These are phyloP conservation scores for Phytophthora multivora DNA, from an alignment of 352 stramenopile species.

Conservation along the genomic window DNA sequence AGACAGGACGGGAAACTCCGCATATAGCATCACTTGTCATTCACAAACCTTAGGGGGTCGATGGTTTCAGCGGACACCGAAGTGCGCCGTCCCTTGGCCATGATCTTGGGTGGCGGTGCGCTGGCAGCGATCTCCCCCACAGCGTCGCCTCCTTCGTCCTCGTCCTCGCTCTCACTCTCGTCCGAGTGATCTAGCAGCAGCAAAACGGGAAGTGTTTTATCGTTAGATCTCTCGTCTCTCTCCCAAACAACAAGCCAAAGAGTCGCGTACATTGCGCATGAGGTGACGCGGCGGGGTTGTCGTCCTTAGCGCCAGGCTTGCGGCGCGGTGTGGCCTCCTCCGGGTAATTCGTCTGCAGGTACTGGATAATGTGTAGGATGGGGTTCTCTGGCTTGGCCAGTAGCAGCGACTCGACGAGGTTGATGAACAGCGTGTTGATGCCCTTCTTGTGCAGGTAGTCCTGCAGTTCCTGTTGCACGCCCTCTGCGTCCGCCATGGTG, in stretches of 20 bases:
- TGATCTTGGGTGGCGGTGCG: constrained; percentile 54
- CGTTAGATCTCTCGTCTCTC: constrained; percentile 2
- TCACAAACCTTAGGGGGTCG: constrained; percentile 65
- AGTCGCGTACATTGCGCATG: constrained; percentile 35
- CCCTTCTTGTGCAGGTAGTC: constrained; percentile 92
- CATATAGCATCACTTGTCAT: constrained; percentile 3
- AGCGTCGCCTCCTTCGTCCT: constrained; percentile 78
- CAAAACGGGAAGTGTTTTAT: constrained; percentile 1
- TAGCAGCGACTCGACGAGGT: constrained; percentile 91
- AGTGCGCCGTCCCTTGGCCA: constrained; percentile 85
- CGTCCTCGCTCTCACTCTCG: constrained; percentile 88
- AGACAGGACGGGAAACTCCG: constrained; percentile 8
- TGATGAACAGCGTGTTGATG: constrained; percentile 93
- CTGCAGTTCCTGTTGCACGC: constrained; percentile 91
- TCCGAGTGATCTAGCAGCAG: constrained; percentile 71
- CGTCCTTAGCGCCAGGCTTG: constrained; percentile 49
- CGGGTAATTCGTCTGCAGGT: constrained; percentile 88
- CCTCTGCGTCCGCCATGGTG: constrained; percentile 84
- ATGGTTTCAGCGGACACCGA: constrained; percentile 91
- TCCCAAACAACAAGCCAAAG: background rate
- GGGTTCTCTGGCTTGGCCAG: constrained; percentile 91
- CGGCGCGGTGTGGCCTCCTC: constrained; percentile 67
- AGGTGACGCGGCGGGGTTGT: constrained; percentile 48
- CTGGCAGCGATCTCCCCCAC: constrained; percentile 85
- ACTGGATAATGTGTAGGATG: constrained; percentile 90